phyloP scores from a whole-genome alignment of 495 filamentous ascomycete genomes.

The Xylaria cubensis region DNA sequence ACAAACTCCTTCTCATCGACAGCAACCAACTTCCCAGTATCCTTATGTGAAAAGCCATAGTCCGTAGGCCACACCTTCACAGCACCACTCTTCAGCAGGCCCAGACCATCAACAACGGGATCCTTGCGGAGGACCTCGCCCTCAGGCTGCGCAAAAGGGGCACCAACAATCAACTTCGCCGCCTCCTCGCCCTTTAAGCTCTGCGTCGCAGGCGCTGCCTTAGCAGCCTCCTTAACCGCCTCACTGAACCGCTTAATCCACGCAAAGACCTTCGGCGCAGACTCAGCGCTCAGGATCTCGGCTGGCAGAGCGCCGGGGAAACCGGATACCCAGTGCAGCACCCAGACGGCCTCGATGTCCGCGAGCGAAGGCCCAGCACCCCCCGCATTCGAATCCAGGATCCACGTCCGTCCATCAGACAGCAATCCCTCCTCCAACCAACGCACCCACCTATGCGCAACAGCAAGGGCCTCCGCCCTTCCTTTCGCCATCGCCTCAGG shows the following conservation, averaged over 20 bases:
- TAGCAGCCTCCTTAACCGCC: slow-evolving; percentile 33
- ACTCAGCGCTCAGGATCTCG: slow-evolving; percentile 43
- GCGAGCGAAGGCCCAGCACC: slow-evolving; percentile 53
- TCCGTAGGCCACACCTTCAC: slow-evolving; percentile 65
- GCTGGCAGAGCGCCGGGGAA: slow-evolving; percentile 53
- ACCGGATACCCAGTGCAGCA: slow-evolving; percentile 60
- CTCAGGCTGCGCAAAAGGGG: slow-evolving; percentile 44
- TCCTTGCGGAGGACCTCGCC: slow-evolving; percentile 50
- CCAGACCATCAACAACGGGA: slow-evolving; percentile 36
- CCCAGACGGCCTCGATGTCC: slow-evolving; percentile 69
- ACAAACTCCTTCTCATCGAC: slow-evolving; percentile 58
- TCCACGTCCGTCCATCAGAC: slow-evolving; percentile 35
- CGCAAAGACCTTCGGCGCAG: slow-evolving; percentile 55
- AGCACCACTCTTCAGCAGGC: slow-evolving; percentile 52
- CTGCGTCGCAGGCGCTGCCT: slow-evolving; percentile 33
- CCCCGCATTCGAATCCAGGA: slow-evolving; percentile 63
- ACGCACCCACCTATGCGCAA: slow-evolving; percentile 50
- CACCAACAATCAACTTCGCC: slow-evolving; percentile 42
- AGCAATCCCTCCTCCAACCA: slow-evolving; percentile 61
- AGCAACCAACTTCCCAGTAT: slow-evolving; percentile 57
- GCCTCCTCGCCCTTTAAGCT: slow-evolving; percentile 59
- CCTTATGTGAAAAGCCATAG: slow-evolving; percentile 59
- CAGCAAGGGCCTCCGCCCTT: slow-evolving; percentile 54
- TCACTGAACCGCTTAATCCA: slow-evolving; percentile 62
- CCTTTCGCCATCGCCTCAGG: slow-evolving; percentile 30